phyloP scores from a whole-genome alignment of 345 rosid species.

The Streptanthus diversifolius region DNA sequence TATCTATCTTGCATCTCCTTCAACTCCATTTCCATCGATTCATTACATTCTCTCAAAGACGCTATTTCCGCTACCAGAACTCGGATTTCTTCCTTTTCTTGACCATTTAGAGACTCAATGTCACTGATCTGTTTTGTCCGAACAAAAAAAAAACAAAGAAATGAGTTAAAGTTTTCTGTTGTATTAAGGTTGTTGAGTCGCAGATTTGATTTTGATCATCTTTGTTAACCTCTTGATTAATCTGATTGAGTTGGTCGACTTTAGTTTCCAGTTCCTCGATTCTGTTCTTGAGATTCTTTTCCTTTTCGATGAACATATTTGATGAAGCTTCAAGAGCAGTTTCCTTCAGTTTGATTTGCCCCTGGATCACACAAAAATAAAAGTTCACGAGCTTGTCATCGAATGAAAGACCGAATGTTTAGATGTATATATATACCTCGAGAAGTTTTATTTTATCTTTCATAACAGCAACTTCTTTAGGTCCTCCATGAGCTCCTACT shows the following conservation, averaged over 20 bases:
- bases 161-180: neutral
- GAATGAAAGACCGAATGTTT: neutral
- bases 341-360: constrained; percentile 62
- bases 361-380: constrained; percentile 38
- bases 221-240: constrained; percentile 40
- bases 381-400: neutral
- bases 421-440: constrained; percentile 48
- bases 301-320: constrained; percentile 55
- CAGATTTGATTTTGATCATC: neutral
- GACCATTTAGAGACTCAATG: neutral
- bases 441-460: constrained; percentile 57
- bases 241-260: constrained; percentile 49
- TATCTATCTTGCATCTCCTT: constrained; percentile 90
- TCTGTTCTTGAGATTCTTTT: constrained; percentile 46
- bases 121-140: constrained; percentile 9
- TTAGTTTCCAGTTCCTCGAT: constrained; percentile 57
- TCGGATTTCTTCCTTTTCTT: constrained; percentile 27
- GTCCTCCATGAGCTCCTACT: constrained; percentile 32
- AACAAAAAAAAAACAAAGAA: neutral
- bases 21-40: constrained; percentile 65
- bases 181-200: neutral
- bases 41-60: constrained; percentile 53
- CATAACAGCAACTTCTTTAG: constrained; percentile 55
- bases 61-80: constrained; percentile 42
- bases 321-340: constrained; percentile 56